Base-by-base conservation (phyloP, 306 rosid genomes). In the Malus asiatica region DNA sequence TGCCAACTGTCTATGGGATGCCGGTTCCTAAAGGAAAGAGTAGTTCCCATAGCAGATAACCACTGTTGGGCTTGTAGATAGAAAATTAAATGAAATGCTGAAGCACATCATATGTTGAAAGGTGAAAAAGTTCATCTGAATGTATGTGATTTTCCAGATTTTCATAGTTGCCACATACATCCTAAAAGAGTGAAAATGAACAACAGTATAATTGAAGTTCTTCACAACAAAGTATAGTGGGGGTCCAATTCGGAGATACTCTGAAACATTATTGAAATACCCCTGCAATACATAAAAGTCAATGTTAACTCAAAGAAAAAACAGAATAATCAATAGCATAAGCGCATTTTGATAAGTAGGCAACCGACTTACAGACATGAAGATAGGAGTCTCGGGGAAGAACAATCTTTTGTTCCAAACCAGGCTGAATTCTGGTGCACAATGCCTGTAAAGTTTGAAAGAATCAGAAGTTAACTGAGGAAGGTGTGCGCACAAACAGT, bases 381-480 rank as follows among this genome's bases (percentile, higher is more conserved):
- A 95, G 98, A 83, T 92, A 95, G 30, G 99, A 95, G 70, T 95
- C 97, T 79, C 86, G 88, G 74, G 99, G 98, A 75, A 95, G 97
- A 83, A 95, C 97, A 82, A 90, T 90, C 79, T 92, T 80, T 83
- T 95, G 99, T 83, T 95, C 99, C 79, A 95, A 87, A 82, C 98
- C 99, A 72, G 99, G 96, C 78, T 95, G 90, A 87, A 95, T 85
- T 82, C 99, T 89, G 46, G 97, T 90, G 84, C 96, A 89, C 73
- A 95, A 77, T 72, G 99, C 97, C 99, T 95, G 68, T 11, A 52
- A 75, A 58, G 75, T 79, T 73, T 38, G 38, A 79, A 65, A 68
- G 38, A 81, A 67, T 72, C 22, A 30, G 66, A 61, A 76, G 65
- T 57, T 59, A 71, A 78, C 48, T 55, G 35, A 14, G 45, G 29